phyloP scores from a whole-genome alignment of 2,329 filamentous ascomycete species.

The Fusarium algeriense region DNA sequence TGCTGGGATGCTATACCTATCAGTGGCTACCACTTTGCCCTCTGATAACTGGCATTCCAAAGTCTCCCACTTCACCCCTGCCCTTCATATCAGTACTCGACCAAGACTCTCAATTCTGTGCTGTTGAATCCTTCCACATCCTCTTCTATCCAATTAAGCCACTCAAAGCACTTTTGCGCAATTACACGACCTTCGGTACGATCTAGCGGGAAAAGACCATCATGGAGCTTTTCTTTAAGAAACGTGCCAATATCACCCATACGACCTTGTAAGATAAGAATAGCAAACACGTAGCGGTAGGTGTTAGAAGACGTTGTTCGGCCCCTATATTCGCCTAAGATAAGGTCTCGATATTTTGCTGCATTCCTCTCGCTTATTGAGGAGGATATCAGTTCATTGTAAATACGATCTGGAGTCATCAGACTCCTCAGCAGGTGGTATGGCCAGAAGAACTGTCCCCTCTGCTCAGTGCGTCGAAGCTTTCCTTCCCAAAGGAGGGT shows the following conservation, averaged over 20 bases:
- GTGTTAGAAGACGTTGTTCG: background rate
- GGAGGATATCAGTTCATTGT: background rate
- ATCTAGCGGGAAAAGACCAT: background rate
- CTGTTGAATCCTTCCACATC: background rate
- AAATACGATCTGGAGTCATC: background rate
- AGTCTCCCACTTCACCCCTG: no score
- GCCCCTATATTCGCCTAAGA: background rate
- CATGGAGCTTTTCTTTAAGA: background rate
- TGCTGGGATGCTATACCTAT: no score
- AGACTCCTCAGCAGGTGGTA: background rate
- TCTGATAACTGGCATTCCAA: no score
- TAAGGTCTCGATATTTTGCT: background rate
- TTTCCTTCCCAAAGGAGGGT: background rate
- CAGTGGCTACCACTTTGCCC: no score
- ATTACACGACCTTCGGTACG: background rate
- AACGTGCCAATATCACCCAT: background rate
- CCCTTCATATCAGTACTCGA: background rate
- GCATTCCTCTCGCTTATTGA: background rate
- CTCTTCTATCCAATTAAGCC: background rate
- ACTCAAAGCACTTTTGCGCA: background rate
- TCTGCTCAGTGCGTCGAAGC: background rate
- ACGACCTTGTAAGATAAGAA: background rate
- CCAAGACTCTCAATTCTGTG: background rate
- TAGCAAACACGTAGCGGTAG: background rate
- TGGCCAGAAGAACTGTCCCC: background rate